Base-by-base conservation (phyloP, 805 yeast genomes). In the Limtongia smithiae region DNA sequence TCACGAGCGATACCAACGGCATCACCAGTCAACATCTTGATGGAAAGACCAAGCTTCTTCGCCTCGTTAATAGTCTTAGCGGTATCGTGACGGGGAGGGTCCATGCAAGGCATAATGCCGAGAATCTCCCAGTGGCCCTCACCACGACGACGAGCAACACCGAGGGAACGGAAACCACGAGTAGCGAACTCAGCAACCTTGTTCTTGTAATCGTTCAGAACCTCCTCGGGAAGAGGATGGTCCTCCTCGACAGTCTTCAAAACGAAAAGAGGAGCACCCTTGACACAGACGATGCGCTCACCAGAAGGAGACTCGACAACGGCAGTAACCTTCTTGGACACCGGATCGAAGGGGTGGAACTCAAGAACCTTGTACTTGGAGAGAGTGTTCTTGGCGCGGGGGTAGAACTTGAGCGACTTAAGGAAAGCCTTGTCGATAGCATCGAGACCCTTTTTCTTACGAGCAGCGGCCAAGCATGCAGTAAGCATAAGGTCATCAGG, bases 1-100 rank as follows among this genome's bases (percentile, higher is more conserved):
- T 89, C 96, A 81, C 88, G 85, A 68, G 96, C 96, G 76, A 89
- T 89, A 81, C 96, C 96, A 68, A 89, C 96, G 72, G 96, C 96
- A 77, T 89, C 96, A 82, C 96, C 96, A 76, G 96, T 89, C 72
- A 89, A 82, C 96, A 89, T 89, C 84, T 89, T 89, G 65, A 89
- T 93, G 76, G 93, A 83, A 69, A 89, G 80, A 81, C 96, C 96
- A 68, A 89, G 81, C 62, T 75, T 68, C 77, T 85, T 82, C 65
- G 96, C 96, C 76, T 89, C 96, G 72, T 77, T 72, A 70, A 89
- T 93, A 70, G 96, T 89, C 68, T 82, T 81, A 66, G 94, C 95
- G 77, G 96, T 89, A 74, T 89, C 96, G 76, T 89, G 95, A 82
- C 96, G 85, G 76, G 96, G 96, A 68, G 96, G 96, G 76, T 89